Percentiles rank a stretch among this genome's conserved stretches.
phyloP scores from a whole-genome alignment of 208 protist genomes.

The Spironucleus salmonicida region DNA sequence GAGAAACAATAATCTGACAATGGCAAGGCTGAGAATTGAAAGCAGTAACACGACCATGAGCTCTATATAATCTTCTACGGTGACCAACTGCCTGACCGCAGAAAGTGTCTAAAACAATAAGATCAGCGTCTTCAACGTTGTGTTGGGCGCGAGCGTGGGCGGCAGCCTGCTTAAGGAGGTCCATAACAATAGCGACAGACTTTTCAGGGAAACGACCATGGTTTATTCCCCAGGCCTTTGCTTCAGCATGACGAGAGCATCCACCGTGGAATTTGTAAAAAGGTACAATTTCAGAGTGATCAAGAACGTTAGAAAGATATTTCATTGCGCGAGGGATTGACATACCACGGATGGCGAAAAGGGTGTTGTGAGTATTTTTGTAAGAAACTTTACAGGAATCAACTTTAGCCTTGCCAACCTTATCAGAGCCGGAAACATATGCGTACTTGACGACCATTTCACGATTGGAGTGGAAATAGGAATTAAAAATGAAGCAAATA shows the following conservation, averaged over 20 bases:
- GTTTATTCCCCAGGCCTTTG: not conserved
- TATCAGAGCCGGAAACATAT: not conserved
- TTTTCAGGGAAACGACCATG: constrained; percentile 9
- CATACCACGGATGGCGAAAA: constrained; percentile 7
- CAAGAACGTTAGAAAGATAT: constrained; percentile 14
- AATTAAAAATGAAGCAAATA: too few relatives aligned
- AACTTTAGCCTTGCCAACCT: not conserved
- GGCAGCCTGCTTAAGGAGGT: constrained; percentile 3
- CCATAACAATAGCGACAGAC: not conserved
- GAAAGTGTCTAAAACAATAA: not conserved
- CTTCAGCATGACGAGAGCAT: not conserved
- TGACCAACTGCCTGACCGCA: not conserved
- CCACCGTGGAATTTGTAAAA: constrained; percentile 21
- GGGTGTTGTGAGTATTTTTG: constrained; percentile 3
- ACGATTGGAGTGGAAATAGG: too few relatives aligned
- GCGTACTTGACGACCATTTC: constrained; percentile 30
- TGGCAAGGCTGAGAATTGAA: constrained; percentile 12
- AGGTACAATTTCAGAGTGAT: constrained; percentile 1
- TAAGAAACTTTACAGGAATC: constrained; percentile 1
- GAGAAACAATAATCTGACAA: not conserved
- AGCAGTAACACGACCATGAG: constrained; percentile 11
- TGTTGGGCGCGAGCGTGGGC: not conserved
- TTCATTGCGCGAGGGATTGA: not conserved
- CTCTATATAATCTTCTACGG: constrained; percentile 4
- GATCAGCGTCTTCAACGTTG: not conserved